Percentiles rank a stretch among this genome's conserved stretches.
Conservation (phyloP, 495 filamentous ascomycete genomes). For the Amorphotheca resinae region DNA sequence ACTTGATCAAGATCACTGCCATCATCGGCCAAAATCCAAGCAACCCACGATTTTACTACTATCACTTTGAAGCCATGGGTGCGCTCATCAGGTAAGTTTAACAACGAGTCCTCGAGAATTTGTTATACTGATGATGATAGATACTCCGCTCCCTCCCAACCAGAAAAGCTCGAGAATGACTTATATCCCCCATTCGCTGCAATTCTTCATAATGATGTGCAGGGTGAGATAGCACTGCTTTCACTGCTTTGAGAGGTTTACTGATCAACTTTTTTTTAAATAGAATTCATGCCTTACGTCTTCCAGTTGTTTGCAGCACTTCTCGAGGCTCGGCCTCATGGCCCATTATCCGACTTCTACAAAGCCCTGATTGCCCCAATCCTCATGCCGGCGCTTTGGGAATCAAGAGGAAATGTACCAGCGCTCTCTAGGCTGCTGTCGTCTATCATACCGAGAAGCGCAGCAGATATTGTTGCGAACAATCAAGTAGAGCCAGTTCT, state of each 20-base stretch:
- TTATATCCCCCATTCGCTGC: slow-evolving; percentile 66
- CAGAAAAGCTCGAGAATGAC: slow-evolving; percentile 58
- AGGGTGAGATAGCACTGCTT: slow-evolving; percentile 37
- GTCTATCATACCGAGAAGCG: slow-evolving; percentile 67
- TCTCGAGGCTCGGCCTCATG: slow-evolving; percentile 68
- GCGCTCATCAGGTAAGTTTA: slow-evolving; percentile 52
- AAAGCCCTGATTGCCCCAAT: slow-evolving; percentile 61
- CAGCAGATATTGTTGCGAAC: slow-evolving; percentile 55
- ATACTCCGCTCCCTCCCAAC: slow-evolving; percentile 54
- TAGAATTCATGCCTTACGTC: slow-evolving; percentile 92
- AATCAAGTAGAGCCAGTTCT: slow-evolving; percentile 72
- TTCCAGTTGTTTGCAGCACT: slow-evolving; percentile 91
- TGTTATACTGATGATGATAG: slow-evolving; percentile 13
- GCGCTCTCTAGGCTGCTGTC: slow-evolving; percentile 76
- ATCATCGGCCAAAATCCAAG: slow-evolving; percentile 87
- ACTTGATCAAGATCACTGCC: slow-evolving; percentile 74
- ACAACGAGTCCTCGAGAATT: neutral
- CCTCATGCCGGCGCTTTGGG: slow-evolving; percentile 70
- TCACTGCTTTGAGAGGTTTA: neutral
- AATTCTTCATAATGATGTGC: slow-evolving; percentile 67
- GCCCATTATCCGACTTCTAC: slow-evolving; percentile 61
- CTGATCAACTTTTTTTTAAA: too few species aligned
- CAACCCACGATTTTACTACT: slow-evolving; percentile 97
- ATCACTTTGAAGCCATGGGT: slow-evolving; percentile 91
- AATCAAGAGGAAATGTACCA: slow-evolving; percentile 82